A percentile compares a stretch with the other conserved stretches of the same genome.
Conservation (phyloP, 108 stramenopile species). For the Discostella pseudostelligera region DNA sequence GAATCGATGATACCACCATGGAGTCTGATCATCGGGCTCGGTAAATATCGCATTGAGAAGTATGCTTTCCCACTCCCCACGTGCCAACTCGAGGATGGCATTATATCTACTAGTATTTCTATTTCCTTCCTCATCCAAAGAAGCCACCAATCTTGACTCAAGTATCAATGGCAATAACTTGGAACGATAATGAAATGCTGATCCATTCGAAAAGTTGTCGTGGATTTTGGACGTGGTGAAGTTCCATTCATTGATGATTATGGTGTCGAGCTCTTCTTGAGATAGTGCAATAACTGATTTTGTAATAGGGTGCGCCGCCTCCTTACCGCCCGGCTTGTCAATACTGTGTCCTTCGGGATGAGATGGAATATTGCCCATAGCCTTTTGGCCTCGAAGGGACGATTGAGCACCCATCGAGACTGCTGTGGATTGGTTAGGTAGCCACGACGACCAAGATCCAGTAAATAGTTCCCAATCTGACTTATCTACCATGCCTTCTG, state of each 20-base stretch:
- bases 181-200: constrained; percentile 95
- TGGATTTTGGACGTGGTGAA: constrained; percentile 87
- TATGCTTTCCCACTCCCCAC: constrained; percentile 61
- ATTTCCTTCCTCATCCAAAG: constrained; percentile 2
- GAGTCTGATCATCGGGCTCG: constrained; percentile 97
- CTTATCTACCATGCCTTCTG: background rate
- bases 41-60: constrained; percentile 89
- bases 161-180: constrained; percentile 66
- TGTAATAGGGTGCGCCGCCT: background rate
- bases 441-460: constrained; percentile 38
- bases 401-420: constrained; percentile 62
- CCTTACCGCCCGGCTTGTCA: background rate
- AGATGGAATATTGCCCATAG: constrained; percentile 17
- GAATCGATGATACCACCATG: constrained; percentile 95
- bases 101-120: constrained; percentile 8
- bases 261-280: constrained; percentile 29
- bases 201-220: constrained; percentile 96
- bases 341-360: background rate
- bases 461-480: constrained; percentile 5
- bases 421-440: constrained; percentile 6
- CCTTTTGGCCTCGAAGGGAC: background rate
- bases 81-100: constrained; percentile 24
- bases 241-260: constrained; percentile 76
- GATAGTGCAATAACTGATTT: constrained; percentile 9
- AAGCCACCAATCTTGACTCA: constrained; percentile 15